Evolutionary conservation across 768 basidiomycete species (phyloP).

Genomic region (Serendipita indica): DNA sequence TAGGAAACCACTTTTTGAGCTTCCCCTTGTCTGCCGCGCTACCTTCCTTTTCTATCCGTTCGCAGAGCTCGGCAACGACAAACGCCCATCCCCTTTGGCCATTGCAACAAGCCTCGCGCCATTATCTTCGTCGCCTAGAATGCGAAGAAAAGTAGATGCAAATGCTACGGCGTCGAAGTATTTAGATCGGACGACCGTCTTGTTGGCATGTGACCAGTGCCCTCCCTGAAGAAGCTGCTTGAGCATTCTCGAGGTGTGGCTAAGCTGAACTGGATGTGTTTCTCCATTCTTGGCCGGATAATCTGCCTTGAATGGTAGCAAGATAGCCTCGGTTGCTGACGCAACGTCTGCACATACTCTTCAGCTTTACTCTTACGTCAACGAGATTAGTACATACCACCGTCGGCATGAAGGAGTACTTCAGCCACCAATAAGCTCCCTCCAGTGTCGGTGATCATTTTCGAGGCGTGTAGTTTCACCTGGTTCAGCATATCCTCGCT

Average conservation of each 20-base stretch:
- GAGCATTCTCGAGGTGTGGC: constrained; percentile 71
- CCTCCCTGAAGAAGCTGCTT: constrained; percentile 86
- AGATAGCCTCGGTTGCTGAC: constrained; percentile 42
- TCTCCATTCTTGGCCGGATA: constrained; percentile 40
- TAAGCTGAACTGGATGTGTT: constrained; percentile 60
- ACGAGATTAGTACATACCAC: constrained; percentile 38
- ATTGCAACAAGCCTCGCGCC: constrained; percentile 32
- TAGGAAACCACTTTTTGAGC: constrained; percentile 45
- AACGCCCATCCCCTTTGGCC: constrained; percentile 54
- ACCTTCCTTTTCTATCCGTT: constrained; percentile 30
- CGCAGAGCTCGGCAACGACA: constrained; percentile 58
- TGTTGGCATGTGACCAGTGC: constrained; percentile 56
- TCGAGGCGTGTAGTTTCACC: constrained; percentile 43
- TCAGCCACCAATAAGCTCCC: constrained; percentile 68
- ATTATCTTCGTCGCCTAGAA: constrained; percentile 33
- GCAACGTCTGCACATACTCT: constrained; percentile 44
- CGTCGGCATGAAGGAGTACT: constrained; percentile 71
- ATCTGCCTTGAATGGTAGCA: constrained; percentile 38
- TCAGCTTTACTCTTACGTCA: neutral
- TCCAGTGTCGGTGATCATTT: constrained; percentile 56
- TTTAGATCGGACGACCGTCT: constrained; percentile 35
- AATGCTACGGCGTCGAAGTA: constrained; percentile 46
- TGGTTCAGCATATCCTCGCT: constrained; percentile 62
- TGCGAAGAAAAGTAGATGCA: constrained; percentile 40
- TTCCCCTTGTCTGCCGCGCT: constrained; percentile 27